Conservation (phyloP, 495 filamentous ascomycete species). For the Penicillium cosmopolitanum region DNA sequence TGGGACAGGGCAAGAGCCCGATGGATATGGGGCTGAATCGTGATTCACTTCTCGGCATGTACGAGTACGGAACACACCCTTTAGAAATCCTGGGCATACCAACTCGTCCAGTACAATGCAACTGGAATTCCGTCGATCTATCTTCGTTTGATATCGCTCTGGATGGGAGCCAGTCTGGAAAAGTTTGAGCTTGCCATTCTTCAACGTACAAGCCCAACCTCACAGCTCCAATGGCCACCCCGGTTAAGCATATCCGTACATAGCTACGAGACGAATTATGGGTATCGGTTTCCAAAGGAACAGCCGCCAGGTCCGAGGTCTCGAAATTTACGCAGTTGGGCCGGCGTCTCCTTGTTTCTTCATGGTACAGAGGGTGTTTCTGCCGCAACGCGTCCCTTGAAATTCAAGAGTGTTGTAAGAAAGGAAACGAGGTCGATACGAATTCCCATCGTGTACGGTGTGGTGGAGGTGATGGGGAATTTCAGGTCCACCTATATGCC, state of each 20-base stretch:
- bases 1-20: constrained; percentile 4
- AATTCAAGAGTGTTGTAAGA: constrained; percentile 18
- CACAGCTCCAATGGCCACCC: neutral
- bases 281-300: constrained; percentile 21
- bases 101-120: neutral
- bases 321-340: constrained; percentile 1
- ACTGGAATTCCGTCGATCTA: neutral
- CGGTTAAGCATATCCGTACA: neutral
- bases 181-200: neutral
- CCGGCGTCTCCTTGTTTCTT: neutral
- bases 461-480: constrained; percentile 11
- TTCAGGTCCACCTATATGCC: constrained; percentile 15
- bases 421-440: constrained; percentile 21
- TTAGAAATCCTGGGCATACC: neutral
- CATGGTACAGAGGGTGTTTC: constrained; percentile 9
- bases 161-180: neutral
- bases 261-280: neutral
- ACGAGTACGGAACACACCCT: neutral
- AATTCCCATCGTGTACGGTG: constrained; percentile 12
- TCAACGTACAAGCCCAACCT: neutral
- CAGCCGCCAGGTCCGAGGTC: constrained; percentile 7
- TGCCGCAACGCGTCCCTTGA: constrained; percentile 17
- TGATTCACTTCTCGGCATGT: constrained; percentile 2
- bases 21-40: constrained; percentile 1
- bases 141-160: neutral